Conservation (phyloP, 2,329 filamentous ascomycete genomes). For the Fusarium chaquense region DNA sequence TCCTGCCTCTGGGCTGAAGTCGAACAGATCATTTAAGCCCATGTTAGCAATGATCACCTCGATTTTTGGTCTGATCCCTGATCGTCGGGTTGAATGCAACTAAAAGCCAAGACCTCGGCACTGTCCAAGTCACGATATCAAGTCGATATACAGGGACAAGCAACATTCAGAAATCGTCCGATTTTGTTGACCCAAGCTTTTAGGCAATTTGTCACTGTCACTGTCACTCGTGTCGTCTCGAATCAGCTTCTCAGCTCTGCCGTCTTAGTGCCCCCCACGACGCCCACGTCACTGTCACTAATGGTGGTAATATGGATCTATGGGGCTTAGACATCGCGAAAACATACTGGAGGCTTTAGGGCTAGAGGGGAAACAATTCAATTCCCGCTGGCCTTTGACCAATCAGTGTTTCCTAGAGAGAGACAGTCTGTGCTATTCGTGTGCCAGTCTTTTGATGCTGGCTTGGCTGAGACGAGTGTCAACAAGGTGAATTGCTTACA, state of each 20-base stretch:
- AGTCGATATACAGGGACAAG: not conserved
- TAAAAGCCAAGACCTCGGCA: conserved; percentile 16
- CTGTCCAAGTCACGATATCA: not conserved
- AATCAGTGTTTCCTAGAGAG: conserved; percentile 3
- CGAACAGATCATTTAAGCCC: conserved; percentile 19
- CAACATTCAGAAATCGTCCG: conserved; percentile 3
- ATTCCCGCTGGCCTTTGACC: not conserved
- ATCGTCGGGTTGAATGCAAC: conserved; percentile 9
- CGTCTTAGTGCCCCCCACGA: conserved; percentile 31
- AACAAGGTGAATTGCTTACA: not conserved
- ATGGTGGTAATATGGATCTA: conserved; percentile 21
- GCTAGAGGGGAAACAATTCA: conserved; percentile 16
- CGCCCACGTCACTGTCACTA: conserved; percentile 31
- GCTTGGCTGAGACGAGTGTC: not conserved
- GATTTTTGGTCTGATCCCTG: conserved; percentile 23
- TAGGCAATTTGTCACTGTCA: not conserved
- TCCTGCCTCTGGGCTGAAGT: conserved; percentile 11
- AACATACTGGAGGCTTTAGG: conserved; percentile 14
- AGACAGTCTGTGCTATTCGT: not conserved
- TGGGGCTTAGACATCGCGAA: conserved; percentile 14
- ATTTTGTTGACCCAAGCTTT: conserved; percentile 4
- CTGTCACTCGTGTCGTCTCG: conserved; percentile 10
- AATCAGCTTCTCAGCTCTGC: conserved; percentile 6
- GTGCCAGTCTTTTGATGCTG: not conserved
- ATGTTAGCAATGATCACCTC: conserved; percentile 19